Evolutionary conservation across 352 stramenopile genomes (phyloP).

Genomic region (Phytophthora nicotianae): DNA sequence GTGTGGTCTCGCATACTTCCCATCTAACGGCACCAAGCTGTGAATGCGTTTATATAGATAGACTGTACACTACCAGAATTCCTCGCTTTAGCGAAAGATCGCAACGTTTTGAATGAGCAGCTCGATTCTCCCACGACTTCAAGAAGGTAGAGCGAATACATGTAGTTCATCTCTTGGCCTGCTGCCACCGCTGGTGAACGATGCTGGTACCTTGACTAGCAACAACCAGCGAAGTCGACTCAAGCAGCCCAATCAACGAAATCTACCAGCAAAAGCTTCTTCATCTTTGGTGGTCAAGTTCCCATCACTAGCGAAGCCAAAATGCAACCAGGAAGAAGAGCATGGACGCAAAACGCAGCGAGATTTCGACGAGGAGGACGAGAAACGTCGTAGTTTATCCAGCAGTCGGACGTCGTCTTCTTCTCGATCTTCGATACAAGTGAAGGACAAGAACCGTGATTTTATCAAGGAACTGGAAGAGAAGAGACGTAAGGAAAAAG

Average conservation of each 20-base stretch:
- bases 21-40: too few relatives aligned
- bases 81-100: slow-evolving; percentile 4
- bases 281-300: slow-evolving; percentile 42
- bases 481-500: slow-evolving; percentile 71
- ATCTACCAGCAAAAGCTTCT: slow-evolving; percentile 4
- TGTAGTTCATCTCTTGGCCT: slow-evolving; percentile 17
- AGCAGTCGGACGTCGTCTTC: slow-evolving; percentile 22
- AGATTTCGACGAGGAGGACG: slow-evolving; percentile 26
- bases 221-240: slow-evolving; percentile 32
- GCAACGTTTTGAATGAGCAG: slow-evolving; percentile 12
- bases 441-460: slow-evolving; percentile 60
- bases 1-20: too few relatives aligned
- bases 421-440: slow-evolving; percentile 22
- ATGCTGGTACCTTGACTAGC: slow-evolving; percentile 2
- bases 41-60: too few relatives aligned
- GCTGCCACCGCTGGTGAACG: slow-evolving; percentile 24
- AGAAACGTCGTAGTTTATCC: slow-evolving; percentile 20
- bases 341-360: slow-evolving; percentile 12
- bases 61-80: neutral
- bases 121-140: slow-evolving; percentile 25
- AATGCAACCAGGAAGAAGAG: slow-evolving; percentile 52
- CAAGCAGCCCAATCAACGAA: slow-evolving; percentile 27
- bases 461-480: slow-evolving; percentile 78
- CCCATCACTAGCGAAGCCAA: slow-evolving; percentile 38
- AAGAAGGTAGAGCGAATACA: slow-evolving; percentile 17